phyloP scores from a whole-genome alignment of 2,329 filamentous ascomycete species.

The Immersiporthe knoxdaviesiana region DNA sequence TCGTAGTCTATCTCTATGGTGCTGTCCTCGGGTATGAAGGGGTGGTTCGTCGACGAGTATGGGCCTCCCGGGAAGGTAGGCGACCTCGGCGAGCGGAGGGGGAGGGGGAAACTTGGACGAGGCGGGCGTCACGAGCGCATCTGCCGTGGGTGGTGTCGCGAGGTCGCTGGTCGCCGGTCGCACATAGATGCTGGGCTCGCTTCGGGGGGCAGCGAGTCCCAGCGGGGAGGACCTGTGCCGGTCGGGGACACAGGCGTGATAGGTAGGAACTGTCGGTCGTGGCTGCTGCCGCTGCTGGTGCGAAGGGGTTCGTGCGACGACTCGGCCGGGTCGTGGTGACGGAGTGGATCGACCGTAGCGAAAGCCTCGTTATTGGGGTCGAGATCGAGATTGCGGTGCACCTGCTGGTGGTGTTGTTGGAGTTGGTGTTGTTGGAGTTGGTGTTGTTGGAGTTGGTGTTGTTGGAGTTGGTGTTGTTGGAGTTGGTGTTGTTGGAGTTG shows the following conservation, averaged over 20 bases:
- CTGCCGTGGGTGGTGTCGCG: slow-evolving; percentile 7
- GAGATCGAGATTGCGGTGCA: slow-evolving; percentile 9
- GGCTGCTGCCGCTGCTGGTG: slow-evolving; percentile 21
- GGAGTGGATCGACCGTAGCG: slow-evolving; percentile 1
- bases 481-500: slow-evolving; percentile 1
- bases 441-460: not conserved
- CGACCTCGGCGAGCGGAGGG: slow-evolving; percentile 32
- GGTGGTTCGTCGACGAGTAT: slow-evolving; percentile 36
- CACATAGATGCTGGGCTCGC: slow-evolving; percentile 17
- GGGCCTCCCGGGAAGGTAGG: slow-evolving; percentile 38
- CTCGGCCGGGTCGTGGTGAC: slow-evolving; percentile 11
- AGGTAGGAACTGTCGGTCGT: slow-evolving; percentile 23
- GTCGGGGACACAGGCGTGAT: slow-evolving; percentile 23
- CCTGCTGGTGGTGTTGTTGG: slow-evolving; percentile 5
- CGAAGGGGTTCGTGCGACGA: slow-evolving; percentile 9
- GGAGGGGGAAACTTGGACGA: slow-evolving; percentile 29
- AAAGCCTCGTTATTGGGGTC: not conserved
- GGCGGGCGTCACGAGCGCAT: slow-evolving; percentile 20
- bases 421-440: not conserved
- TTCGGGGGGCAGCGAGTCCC: slow-evolving; percentile 20
- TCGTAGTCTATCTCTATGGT: slow-evolving; percentile 27
- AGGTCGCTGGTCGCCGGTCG: not conserved
- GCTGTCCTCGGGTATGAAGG: slow-evolving; percentile 36
- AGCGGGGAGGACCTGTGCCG: slow-evolving; percentile 24
- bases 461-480: not conserved